phyloP scores from a whole-genome alignment of 1,139 yeast genomes.

The Lodderomyces oxycetoniae region DNA sequence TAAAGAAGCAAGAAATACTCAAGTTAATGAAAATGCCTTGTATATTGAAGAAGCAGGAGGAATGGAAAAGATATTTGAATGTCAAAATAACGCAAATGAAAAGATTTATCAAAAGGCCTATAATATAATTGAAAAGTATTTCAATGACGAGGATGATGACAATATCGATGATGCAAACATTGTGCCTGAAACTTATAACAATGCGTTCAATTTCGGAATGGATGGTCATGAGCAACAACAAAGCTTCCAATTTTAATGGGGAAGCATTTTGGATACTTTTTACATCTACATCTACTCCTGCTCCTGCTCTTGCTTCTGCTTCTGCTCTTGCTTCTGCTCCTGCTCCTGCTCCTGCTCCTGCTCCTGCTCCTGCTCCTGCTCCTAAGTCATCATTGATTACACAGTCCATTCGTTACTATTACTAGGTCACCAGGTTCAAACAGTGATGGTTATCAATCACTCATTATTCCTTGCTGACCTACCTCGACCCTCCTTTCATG shows the following conservation, averaged over 20 bases:
- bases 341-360: not conserved
- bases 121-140: constrained; percentile 84
- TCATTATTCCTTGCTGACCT: too few relatives aligned
- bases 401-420: too few relatives aligned
- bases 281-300: not conserved
- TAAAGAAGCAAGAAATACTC: constrained; percentile 66
- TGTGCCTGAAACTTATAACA: constrained; percentile 80
- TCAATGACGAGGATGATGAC: constrained; percentile 80
- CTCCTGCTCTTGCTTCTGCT: not conserved
- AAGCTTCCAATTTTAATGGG: constrained; percentile 47
- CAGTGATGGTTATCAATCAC: too few relatives aligned
- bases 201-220: constrained; percentile 84
- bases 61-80: constrained; percentile 90
- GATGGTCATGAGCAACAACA: constrained; percentile 42
- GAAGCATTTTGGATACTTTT: not conserved
- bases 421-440: too few relatives aligned
- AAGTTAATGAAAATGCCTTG: constrained; percentile 80
- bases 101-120: constrained; percentile 90
- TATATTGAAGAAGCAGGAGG: constrained; percentile 98
- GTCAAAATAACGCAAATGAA: constrained; percentile 89
- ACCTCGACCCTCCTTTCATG: too few relatives aligned
- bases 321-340: not conserved
- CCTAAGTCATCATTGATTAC: too few relatives aligned
- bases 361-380: not conserved
- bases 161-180: constrained; percentile 71